A percentile compares a stretch with the other conserved stretches of the same genome.
phyloP scores from a whole-genome alignment of 2,329 filamentous ascomycete genomes.

The Didymella segeticola region DNA sequence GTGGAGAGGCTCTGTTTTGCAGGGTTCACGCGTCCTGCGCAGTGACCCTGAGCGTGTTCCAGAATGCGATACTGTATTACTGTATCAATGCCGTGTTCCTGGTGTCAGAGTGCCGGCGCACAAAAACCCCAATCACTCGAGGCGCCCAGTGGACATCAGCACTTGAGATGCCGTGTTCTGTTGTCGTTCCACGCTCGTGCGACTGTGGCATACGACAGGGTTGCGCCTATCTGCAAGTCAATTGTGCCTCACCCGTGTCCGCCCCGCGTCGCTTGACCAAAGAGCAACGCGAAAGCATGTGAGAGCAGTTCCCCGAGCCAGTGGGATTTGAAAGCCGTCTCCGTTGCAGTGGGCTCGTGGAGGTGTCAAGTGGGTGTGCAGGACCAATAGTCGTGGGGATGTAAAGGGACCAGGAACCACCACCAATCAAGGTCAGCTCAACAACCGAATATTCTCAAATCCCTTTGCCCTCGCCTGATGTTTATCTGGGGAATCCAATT shows the following conservation, averaged over 20 bases:
- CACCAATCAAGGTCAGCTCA: conserved; percentile 11
- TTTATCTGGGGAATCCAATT: conserved; percentile 32
- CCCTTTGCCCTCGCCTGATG: neutral
- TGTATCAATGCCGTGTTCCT: conserved; percentile 8
- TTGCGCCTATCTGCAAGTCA: conserved; percentile 17
- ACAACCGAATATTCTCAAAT: conserved; percentile 3
- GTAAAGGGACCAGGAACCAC: conserved; percentile 6
- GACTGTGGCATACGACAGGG: conserved; percentile 15
- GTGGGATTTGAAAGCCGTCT: conserved; percentile 24
- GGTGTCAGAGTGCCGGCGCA: conserved; percentile 3
- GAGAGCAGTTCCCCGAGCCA: conserved; percentile 14
- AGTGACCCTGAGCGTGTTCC: conserved; percentile 5
- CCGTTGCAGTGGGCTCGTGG: conserved; percentile 26
- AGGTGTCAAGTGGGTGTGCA: conserved; percentile 16
- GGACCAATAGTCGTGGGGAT: conserved; percentile 31
- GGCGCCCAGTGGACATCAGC: conserved; percentile 12
- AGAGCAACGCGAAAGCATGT: conserved; percentile 17
- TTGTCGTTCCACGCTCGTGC: conserved; percentile 12
- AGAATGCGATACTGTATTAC: no score
- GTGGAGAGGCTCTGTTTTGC: conserved; percentile 1
- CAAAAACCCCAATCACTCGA: neutral
- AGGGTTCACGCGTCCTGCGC: neutral
- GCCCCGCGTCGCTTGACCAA: conserved; percentile 13
- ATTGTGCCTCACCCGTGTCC: conserved; percentile 16
- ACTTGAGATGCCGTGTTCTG: conserved; percentile 7